A percentile compares a stretch with the other conserved stretches of the same genome.
These are phyloP conservation scores for Corymbia maculata DNA, from an alignment of 345 rosid genomes.

Conservation along the genomic window DNA sequence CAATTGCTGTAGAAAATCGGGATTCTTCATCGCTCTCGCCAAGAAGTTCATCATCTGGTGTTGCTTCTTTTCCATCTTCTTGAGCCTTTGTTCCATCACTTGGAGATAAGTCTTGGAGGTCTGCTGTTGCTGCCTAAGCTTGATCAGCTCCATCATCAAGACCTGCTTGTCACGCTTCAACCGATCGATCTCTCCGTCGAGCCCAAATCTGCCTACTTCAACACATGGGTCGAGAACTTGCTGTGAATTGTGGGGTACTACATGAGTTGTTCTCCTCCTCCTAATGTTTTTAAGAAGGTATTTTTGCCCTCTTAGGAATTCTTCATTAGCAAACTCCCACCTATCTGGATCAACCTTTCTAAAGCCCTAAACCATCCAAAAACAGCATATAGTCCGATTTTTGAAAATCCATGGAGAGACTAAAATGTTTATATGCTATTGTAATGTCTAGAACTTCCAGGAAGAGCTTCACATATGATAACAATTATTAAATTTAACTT, in stretches of 20 bases:
- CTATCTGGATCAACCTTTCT: constrained; percentile 91
- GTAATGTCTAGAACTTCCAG: neutral
- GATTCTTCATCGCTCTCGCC: constrained; percentile 62
- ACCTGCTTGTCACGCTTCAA: constrained; percentile 55
- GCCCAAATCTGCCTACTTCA: constrained; percentile 47
- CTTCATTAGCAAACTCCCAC: constrained; percentile 62
- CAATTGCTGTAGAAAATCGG: constrained; percentile 49
- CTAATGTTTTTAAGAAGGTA: constrained; percentile 63
- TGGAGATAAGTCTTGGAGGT: constrained; percentile 40
- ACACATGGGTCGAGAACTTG: constrained; percentile 35
- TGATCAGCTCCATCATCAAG: constrained; percentile 54
- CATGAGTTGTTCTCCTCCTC: constrained; percentile 45
- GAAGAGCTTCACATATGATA: neutral
- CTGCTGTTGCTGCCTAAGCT: constrained; percentile 66
- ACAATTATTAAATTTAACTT: neutral
- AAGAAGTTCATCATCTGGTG: constrained; percentile 81
- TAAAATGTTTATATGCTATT: neutral
- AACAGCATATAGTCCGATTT: neutral
- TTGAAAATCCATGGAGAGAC: neutral
- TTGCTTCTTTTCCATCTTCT: constrained; percentile 60
- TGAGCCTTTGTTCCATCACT: constrained; percentile 56
- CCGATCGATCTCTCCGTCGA: constrained; percentile 30
- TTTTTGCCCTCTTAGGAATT: constrained; percentile 63
- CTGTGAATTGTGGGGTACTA: constrained; percentile 5
- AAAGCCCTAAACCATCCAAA: constrained; percentile 64